A percentile compares a stretch with the other conserved stretches of the same genome.
These are phyloP conservation scores for Penicillium digitatum DNA, from an alignment of 2,329 filamentous ascomycete genomes.

Conservation along the genomic window DNA sequence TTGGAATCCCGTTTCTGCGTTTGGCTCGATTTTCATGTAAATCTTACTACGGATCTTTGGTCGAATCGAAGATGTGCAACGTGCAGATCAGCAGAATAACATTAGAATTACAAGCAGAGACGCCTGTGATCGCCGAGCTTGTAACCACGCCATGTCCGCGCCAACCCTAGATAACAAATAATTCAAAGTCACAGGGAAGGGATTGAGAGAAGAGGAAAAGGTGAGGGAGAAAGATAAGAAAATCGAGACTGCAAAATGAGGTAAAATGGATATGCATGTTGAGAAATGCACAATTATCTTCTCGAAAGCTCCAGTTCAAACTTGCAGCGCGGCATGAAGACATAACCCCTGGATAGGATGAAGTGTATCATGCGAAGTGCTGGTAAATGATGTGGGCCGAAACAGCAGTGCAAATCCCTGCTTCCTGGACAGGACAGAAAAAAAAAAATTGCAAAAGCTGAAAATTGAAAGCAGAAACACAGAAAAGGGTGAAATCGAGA, in stretches of 20 bases:
- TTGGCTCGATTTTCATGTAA: neutral
- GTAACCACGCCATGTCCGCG: constrained; percentile 3
- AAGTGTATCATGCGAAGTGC: constrained; percentile 8
- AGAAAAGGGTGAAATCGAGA: neutral
- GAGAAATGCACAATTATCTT: neutral
- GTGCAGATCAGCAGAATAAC: neutral
- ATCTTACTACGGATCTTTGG: neutral
- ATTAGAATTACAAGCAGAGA: neutral
- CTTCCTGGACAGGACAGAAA: neutral
- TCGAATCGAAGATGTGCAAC: neutral
- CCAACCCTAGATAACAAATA: constrained; percentile 7
- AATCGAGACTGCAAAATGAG: neutral
- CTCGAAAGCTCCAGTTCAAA: neutral
- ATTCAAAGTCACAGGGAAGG: neutral
- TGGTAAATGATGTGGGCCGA: constrained; percentile 2
- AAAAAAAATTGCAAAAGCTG: neutral
- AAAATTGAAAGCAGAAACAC: neutral
- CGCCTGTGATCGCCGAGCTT: constrained; percentile 1
- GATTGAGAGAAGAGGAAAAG: neutral
- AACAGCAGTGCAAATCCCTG: constrained; percentile 6
- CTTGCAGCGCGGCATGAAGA: neutral
- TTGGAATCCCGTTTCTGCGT: too few species aligned
- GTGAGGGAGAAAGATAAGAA: neutral
- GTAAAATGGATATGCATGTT: neutral
- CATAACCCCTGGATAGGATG: neutral